Evolutionary conservation across 2,329 filamentous ascomycete species (phyloP).

Genomic region (Cadophora luteo-olivacea): DNA sequence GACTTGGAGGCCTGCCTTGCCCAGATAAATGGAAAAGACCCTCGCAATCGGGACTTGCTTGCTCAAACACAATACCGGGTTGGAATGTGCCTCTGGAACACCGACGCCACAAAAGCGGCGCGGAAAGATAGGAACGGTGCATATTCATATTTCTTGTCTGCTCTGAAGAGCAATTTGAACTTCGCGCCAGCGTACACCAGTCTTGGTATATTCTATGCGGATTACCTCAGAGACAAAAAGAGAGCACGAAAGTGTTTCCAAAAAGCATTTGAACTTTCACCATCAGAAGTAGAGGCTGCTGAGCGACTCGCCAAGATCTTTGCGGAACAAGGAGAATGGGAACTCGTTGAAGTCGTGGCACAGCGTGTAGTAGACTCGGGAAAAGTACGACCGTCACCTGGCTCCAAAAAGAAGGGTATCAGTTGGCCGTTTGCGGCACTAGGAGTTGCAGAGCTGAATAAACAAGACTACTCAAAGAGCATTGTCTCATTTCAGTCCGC

Average conservation of each 20-base stretch:
- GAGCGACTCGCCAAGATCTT: conserved; percentile 86
- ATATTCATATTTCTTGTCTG: conserved; percentile 82
- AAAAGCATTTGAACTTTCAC: conserved; percentile 92
- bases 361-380: conserved; percentile 94
- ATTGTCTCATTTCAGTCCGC: conserved; percentile 93
- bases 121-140: conserved; percentile 82
- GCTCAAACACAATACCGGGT: conserved; percentile 87
- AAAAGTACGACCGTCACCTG: conserved; percentile 86
- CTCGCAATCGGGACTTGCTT: conserved; percentile 72
- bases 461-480: conserved; percentile 86
- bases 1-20: conserved; percentile 75
- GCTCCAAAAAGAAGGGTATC: conserved; percentile 89
- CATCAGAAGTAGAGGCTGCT: conserved; percentile 84
- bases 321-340: conserved; percentile 92
- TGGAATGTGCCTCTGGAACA: conserved; percentile 85
- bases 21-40: conserved; percentile 66
- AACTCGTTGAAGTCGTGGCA: conserved; percentile 90
- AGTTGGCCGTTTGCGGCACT: conserved; percentile 97
- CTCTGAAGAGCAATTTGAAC: conserved; percentile 85
- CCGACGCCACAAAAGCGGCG: conserved; percentile 74
- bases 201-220: conserved; percentile 87
- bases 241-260: conserved; percentile 93
- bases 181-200: conserved; percentile 91
- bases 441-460: conserved; percentile 93
- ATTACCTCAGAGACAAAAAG: conserved; percentile 87